phyloP scores from a whole-genome alignment of 1,284 basidiomycete genomes.

The Heterobasidion parviporum region DNA sequence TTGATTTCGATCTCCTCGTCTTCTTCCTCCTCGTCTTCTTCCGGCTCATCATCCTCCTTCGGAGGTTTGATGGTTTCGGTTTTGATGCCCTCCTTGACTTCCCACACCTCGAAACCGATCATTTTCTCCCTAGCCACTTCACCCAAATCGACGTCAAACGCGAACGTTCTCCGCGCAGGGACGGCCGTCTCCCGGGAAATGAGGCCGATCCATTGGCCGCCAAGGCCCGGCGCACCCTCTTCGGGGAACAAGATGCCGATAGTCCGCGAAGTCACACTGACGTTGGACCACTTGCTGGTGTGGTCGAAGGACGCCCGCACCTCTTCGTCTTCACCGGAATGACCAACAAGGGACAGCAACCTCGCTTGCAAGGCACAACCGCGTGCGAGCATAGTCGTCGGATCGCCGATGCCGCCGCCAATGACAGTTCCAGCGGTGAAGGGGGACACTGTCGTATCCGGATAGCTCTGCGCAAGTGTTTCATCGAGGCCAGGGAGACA shows the following conservation, averaged over 20 bases:
- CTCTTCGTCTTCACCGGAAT: slow-evolving; percentile 41
- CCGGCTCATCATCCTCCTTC: slow-evolving; percentile 47
- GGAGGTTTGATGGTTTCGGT: slow-evolving; percentile 57
- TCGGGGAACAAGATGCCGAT: slow-evolving; percentile 79
- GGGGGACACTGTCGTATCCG: slow-evolving; percentile 57
- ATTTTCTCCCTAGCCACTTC: slow-evolving; percentile 35
- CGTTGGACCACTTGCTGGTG: slow-evolving; percentile 34
- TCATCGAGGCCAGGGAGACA: slow-evolving; percentile 82
- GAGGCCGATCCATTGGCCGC: slow-evolving; percentile 60
- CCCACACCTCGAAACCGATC: slow-evolving; percentile 81
- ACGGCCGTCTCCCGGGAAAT: slow-evolving; percentile 71
- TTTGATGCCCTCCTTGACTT: slow-evolving; percentile 77
- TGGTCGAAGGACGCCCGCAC: slow-evolving; percentile 44
- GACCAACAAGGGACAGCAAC: slow-evolving; percentile 45
- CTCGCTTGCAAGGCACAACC: slow-evolving; percentile 87
- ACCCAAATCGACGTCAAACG: slow-evolving; percentile 63
- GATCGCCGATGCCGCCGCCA: slow-evolving; percentile 70
- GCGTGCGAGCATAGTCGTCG: slow-evolving; percentile 83
- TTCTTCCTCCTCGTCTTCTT: slow-evolving; percentile 32
- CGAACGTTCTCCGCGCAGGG: slow-evolving; percentile 67
- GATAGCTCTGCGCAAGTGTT: slow-evolving; percentile 62
- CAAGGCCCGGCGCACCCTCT: slow-evolving; percentile 34
- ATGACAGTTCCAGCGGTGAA: slow-evolving; percentile 59
- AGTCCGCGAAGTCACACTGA: slow-evolving; percentile 40
- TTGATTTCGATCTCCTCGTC: slow-evolving; percentile 47